Percentiles rank a stretch among this genome's conserved stretches.
Evolutionary conservation across 176 grass and related monocot species (phyloP).

Genomic region (Echinochloa phyllopogon): DNA sequence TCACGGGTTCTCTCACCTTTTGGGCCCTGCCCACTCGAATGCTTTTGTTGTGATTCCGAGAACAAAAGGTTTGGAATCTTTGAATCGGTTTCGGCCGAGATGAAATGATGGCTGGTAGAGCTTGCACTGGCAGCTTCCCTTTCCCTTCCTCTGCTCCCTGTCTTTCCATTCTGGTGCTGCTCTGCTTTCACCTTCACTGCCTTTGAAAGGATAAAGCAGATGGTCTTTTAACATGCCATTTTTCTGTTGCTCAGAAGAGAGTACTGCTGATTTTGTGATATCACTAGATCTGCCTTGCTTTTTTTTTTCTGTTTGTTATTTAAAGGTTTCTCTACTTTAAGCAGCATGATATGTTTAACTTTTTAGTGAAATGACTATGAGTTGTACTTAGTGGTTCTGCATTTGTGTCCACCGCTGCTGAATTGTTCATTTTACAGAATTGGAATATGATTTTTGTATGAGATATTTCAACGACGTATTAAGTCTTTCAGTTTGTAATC

Average conservation of each 20-base stretch:
- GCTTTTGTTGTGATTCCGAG: slow-evolving; percentile 42
- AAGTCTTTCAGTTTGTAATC: neutral
- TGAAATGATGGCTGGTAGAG: slow-evolving; percentile 57
- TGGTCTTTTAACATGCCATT: slow-evolving; percentile 18
- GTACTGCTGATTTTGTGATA: slow-evolving; percentile 29
- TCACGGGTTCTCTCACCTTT: slow-evolving; percentile 27
- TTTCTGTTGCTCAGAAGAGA: slow-evolving; percentile 22
- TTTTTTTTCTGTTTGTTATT: neutral
- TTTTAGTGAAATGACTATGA: neutral
- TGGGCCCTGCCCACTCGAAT: slow-evolving; percentile 33
- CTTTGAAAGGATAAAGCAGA: slow-evolving; percentile 14
- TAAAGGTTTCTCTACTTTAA: slow-evolving; percentile 2
- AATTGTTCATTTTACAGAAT: slow-evolving; percentile 14
- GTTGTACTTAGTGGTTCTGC: neutral
- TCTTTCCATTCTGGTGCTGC: slow-evolving; percentile 26
- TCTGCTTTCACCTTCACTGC: slow-evolving; percentile 33
- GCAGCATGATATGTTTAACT: neutral
- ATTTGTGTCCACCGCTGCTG: neutral
- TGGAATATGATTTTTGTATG: neutral
- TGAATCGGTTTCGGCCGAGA: slow-evolving; percentile 53
- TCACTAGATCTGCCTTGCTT: neutral
- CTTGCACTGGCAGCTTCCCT: neutral
- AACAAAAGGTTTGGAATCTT: slow-evolving; percentile 58
- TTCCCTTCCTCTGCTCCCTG: neutral
- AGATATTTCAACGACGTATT: neutral